Percentiles rank a stretch among this genome's conserved stretches.
These are phyloP conservation scores for Seiridium unicorne DNA, from an alignment of 2,329 filamentous ascomycete genomes.

Conservation along the genomic window DNA sequence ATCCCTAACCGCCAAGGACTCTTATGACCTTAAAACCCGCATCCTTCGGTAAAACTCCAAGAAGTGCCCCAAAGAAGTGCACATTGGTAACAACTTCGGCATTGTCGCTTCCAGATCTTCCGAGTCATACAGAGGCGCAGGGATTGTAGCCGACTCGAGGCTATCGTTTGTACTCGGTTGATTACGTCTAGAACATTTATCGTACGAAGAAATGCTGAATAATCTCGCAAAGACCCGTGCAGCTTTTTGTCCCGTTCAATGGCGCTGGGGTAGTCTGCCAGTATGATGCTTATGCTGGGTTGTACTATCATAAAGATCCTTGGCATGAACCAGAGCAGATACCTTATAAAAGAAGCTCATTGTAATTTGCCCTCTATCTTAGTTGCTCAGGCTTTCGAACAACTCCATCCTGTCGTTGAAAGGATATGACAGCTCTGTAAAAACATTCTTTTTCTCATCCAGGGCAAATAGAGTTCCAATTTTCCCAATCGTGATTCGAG, in stretches of 20 bases:
- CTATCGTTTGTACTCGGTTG: neutral
- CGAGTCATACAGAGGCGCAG: neutral
- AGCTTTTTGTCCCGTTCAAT: no score
- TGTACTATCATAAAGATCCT: no score
- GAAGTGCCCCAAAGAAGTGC: neutral
- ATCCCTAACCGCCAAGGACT: neutral
- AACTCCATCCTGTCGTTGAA: neutral
- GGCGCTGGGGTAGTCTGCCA: no score
- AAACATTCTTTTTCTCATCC: neutral
- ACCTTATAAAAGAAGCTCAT: neutral
- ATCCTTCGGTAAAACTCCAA: neutral
- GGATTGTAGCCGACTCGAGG: neutral
- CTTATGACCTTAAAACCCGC: neutral
- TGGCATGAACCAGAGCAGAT: no score
- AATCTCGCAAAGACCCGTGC: no score
- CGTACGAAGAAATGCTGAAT: no score
- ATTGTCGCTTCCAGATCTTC: neutral
- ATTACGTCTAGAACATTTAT: neutral
- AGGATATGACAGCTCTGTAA: neutral
- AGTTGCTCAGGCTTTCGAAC: neutral
- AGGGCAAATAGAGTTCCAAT: no score
- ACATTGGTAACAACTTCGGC: neutral
- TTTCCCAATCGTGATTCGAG: neutral
- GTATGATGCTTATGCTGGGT: no score
- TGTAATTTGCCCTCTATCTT: neutral